Evolutionary conservation across 192 early-diverging fungal species (phyloP).

Genomic region (Glomus cerebriforme): DNA sequence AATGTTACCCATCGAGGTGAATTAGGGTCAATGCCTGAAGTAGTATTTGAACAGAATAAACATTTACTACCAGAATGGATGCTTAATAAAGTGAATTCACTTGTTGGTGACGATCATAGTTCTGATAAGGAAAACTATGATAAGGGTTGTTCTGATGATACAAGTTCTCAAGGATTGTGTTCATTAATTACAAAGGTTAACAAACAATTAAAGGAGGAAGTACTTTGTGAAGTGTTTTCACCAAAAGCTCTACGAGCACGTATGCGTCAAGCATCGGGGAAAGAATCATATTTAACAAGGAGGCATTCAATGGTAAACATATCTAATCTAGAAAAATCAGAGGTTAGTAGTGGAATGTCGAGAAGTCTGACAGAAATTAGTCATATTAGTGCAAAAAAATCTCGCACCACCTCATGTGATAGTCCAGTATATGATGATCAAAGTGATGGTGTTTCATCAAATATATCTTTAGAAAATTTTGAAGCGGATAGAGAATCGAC

Average conservation of each 20-base stretch:
- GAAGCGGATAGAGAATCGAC: neutral
- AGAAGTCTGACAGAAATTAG: conserved; percentile 7
- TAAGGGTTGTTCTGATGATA: neutral
- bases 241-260: conserved; percentile 79
- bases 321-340: conserved; percentile 30
- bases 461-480: neutral
- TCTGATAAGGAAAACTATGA: neutral
- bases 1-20: conserved; percentile 81
- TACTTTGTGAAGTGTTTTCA: conserved; percentile 88
- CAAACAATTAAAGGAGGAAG: conserved; percentile 80
- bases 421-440: no score
- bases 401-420: neutral
- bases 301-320: conserved; percentile 57
- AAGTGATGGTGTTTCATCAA: neutral
- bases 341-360: conserved; percentile 24
- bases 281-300: conserved; percentile 44
- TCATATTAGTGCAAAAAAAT: conserved; percentile 11
- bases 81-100: conserved; percentile 49
- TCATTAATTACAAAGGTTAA: conserved; percentile 57
- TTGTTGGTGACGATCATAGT: conserved; percentile 20
- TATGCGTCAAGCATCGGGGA: conserved; percentile 55
- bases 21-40: conserved; percentile 62
- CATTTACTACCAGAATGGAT: conserved; percentile 81
- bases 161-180: neutral
- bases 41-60: conserved; percentile 88